phyloP scores from a whole-genome alignment of 305 asterid genomes.

The Coffea humblotiana region DNA sequence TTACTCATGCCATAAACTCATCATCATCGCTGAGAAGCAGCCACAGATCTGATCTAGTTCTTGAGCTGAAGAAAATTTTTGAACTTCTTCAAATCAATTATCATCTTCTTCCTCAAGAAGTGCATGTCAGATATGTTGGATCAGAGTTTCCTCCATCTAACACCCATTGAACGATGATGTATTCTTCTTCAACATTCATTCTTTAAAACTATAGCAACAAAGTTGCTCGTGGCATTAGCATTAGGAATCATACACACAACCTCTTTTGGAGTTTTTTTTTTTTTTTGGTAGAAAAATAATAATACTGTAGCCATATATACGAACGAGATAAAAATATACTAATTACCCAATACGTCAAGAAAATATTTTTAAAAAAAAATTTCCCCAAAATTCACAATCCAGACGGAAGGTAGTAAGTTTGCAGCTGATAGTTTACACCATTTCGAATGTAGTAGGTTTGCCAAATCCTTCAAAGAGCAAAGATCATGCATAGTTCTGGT shows the following conservation, averaged over 20 bases:
- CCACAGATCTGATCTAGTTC: conserved; percentile 28
- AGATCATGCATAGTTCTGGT: too few species aligned
- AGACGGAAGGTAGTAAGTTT: too few species aligned
- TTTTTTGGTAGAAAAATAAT: too few species aligned
- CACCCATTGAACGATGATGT: not conserved
- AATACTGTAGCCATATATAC: too few species aligned
- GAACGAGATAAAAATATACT: too few species aligned
- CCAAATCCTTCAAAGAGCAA: too few species aligned
- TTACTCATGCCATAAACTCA: conserved; percentile 30
- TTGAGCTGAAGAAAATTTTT: conserved; percentile 29
- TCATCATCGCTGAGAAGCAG: conserved; percentile 14
- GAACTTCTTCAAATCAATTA: conserved; percentile 27
- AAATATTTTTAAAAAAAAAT: too few species aligned
- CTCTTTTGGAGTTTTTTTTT: not conserved
- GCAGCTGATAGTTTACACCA: too few species aligned
- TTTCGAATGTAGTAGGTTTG: too few species aligned
- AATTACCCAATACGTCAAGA: too few species aligned
- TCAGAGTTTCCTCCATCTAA: not conserved
- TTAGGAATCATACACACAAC: not conserved
- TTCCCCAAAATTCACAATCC: too few species aligned
- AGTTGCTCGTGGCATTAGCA: not conserved
- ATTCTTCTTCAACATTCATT: not conserved
- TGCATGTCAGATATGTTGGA: conserved; percentile 16
- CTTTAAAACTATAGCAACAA: not conserved
- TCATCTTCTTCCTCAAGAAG: conserved; percentile 32